A percentile compares a stretch with the other conserved stretches of the same genome.
Conservation (phyloP, 768 basidiomycete genomes). For the Cantharellus cinnabarinus region DNA sequence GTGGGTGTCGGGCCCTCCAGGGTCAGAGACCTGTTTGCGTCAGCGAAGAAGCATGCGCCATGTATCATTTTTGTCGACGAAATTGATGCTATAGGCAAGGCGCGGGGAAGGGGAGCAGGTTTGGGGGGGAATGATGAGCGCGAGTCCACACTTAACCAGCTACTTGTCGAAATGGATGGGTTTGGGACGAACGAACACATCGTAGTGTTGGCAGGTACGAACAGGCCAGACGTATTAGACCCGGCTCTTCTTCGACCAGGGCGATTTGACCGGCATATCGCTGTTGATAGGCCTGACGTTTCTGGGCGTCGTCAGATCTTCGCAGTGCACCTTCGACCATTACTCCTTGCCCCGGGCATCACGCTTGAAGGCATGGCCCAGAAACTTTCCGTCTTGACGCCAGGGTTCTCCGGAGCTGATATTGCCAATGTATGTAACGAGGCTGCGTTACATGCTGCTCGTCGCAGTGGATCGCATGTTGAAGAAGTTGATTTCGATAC, state of each 20-base stretch:
- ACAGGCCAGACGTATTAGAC: conserved; percentile 91
- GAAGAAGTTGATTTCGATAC: conserved; percentile 81
- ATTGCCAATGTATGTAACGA: conserved; percentile 99
- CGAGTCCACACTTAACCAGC: conserved; percentile 91
- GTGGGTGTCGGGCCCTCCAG: conserved; percentile 96
- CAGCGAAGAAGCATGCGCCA: conserved; percentile 92
- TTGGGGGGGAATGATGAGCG: conserved; percentile 95
- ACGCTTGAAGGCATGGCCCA: conserved; percentile 38
- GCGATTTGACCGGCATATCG: conserved; percentile 90
- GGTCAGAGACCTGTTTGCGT: conserved; percentile 92
- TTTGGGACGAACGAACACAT: conserved; percentile 95
- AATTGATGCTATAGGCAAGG: conserved; percentile 97
- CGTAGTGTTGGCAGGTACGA: conserved; percentile 91
- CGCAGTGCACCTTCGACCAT: conserved; percentile 71
- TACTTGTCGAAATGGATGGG: conserved; percentile 98
- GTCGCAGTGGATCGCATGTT: conserved; percentile 58
- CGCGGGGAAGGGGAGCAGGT: conserved; percentile 54
- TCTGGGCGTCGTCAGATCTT: conserved; percentile 87
- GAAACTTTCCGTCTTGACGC: conserved; percentile 88
- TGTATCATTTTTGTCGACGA: conserved; percentile 99
- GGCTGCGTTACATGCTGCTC: conserved; percentile 85
- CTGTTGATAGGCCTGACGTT: conserved; percentile 88
- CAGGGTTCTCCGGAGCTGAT: conserved; percentile 96
- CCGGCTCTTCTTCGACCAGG: conserved; percentile 91
- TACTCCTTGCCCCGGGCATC: conserved; percentile 34